Evolutionary conservation across 2,329 filamentous ascomycete genomes (phyloP), one percentile per base, ranked within the genome.

Genomic region (Fusarium sp.): DNA sequence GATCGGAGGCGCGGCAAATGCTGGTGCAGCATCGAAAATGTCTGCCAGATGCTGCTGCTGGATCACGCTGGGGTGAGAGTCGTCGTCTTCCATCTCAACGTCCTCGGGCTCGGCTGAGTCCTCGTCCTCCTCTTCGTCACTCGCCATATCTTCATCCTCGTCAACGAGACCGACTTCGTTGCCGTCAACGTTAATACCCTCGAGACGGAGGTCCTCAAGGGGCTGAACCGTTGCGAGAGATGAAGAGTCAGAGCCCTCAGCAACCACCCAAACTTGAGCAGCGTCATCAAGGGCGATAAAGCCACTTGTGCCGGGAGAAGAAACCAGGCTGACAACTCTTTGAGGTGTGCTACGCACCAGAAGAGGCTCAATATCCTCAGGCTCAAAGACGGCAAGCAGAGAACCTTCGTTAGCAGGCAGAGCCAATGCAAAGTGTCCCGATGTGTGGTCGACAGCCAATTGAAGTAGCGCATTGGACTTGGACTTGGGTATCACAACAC

Each of bases 271-370:
- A 38, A 97, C 82, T 72, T 92, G 90, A 15, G 93, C 92, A 1
- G 87, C 83, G n/a, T 90, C 85, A 75, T 97, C 93, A 7, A 97
- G 78, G 11, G 90, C 80, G 38, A 96, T 81, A 76, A 93, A 97
- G 6, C 93, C 93, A 44, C 87, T 88, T 3, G 88, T 86, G 20
- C 83, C 84, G 14, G 85, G 82, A 20, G 87, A 84, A 4, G 92
- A 85, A 3, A 93, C 80, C 2, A 97, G 78, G 14, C 90, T 88
- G 21, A 91, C 87, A 12, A 93, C 86, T 21, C 87, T 80, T 56
- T 85, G 82, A 4, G 86, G 81, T 11, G 86, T 85, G 26, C 80
- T 82, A 63, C 87, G 81, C 70, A 88, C 80, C 39, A 88, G 85
- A 32, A 92, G 77, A 12, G 90, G 85, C 53, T 87, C 80, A 10